These are phyloP conservation scores for Sordariomycetes sp. DNA, from an alignment of 2,329 filamentous ascomycete genomes.

Conservation along the genomic window DNA sequence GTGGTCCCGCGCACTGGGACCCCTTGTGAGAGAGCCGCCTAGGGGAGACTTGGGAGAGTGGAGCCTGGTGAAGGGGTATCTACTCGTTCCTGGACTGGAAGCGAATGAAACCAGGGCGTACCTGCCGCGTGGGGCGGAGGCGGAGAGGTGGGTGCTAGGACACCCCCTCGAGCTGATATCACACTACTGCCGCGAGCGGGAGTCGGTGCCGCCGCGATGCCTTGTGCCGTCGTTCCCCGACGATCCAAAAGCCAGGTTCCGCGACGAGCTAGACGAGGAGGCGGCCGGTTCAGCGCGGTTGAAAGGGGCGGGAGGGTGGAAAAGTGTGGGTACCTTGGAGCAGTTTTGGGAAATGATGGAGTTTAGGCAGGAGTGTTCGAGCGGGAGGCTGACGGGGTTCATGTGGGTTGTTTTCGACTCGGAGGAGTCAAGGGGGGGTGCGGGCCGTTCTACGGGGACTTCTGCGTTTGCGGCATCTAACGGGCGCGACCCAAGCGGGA, in stretches of 20 bases:
- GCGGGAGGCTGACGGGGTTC: constrained; percentile 85
- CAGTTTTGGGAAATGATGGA: constrained; percentile 99
- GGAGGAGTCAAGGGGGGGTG: not conserved
- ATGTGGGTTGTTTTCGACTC: constrained; percentile 79
- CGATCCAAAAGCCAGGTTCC: constrained; percentile 85
- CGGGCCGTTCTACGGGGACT: constrained; percentile 6
- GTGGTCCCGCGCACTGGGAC: constrained; percentile 88
- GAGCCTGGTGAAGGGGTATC: constrained; percentile 57
- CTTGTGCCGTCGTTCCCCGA: constrained; percentile 88
- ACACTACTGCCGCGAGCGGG: constrained; percentile 47
- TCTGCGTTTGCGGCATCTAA: constrained; percentile 8
- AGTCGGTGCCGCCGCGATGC: constrained; percentile 63
- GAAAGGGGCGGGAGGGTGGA: constrained; percentile 61
- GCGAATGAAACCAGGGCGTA: constrained; percentile 70
- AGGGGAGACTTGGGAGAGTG: constrained; percentile 18
- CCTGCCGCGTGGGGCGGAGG: constrained; percentile 47
- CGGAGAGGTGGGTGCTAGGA: constrained; percentile 54
- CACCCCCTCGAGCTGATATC: constrained; percentile 58
- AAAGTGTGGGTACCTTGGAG: constrained; percentile 71
- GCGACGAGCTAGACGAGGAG: constrained; percentile 82
- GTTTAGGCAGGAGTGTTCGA: constrained; percentile 89
- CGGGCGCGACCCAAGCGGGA: not conserved
- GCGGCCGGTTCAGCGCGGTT: constrained; percentile 45
- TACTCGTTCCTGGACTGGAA: constrained; percentile 82
- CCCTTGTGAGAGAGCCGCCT: constrained; percentile 47